These are phyloP conservation scores for Stylosanthes scabra DNA, from an alignment of 331 rosid species.

Conservation along the genomic window DNA sequence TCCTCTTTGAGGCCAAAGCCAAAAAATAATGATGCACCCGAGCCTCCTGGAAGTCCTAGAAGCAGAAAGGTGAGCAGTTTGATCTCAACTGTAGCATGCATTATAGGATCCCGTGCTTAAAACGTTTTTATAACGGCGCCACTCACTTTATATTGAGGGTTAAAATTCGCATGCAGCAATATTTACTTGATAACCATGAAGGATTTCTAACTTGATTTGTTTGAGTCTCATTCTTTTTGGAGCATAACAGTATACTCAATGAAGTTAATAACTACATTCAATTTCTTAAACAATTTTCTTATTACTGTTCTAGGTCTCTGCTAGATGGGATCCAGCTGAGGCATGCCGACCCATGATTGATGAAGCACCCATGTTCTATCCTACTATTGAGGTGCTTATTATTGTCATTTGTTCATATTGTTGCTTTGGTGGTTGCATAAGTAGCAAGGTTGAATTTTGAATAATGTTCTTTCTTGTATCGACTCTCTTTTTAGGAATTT, in stretches of 20 bases:
- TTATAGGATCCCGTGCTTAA: background rate
- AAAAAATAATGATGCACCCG: constrained; percentile 42
- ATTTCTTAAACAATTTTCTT: constrained; percentile 1
- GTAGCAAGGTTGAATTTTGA: constrained; percentile 12
- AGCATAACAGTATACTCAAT: background rate
- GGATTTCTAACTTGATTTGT: constrained; percentile 22
- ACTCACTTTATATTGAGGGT: background rate
- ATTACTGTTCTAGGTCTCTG: constrained; percentile 60
- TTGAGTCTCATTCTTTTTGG: constrained; percentile 13
- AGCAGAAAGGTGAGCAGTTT: constrained; percentile 48
- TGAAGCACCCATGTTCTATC: constrained; percentile 91
- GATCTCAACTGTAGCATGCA: background rate
- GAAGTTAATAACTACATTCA: constrained; percentile 2
- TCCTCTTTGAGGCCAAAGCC: constrained; percentile 43
- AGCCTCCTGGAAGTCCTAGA: constrained; percentile 48
- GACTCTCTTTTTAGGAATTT: constrained; percentile 66
- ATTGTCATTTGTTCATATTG: constrained; percentile 17
- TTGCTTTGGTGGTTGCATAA: constrained; percentile 17
- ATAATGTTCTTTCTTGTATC: constrained; percentile 20
- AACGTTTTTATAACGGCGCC: background rate
- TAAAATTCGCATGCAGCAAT: background rate
- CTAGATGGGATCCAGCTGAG: constrained; percentile 80
- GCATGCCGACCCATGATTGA: constrained; percentile 79
- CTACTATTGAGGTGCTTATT: constrained; percentile 70
- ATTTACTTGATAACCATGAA: constrained; percentile 1